Base-by-base conservation (phyloP, 768 basidiomycete species). In the Xerocomellus amylosporus region DNA sequence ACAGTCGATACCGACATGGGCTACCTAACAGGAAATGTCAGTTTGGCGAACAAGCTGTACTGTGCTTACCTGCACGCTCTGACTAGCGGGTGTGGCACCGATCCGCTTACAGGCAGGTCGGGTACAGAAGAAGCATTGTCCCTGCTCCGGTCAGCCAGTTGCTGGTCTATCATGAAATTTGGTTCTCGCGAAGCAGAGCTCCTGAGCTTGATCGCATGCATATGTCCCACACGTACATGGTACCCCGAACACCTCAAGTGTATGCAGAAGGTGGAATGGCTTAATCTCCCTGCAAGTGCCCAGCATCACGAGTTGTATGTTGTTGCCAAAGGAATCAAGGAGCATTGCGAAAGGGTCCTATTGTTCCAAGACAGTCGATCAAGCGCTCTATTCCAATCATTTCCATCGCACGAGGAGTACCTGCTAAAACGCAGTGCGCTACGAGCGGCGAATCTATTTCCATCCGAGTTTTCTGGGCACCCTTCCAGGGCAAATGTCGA, bases 111-210 rank as follows among this genome's bases (percentile, higher is more conserved):
- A 1, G 58, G 60, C 17, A 73, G 73, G 8, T 76, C 75, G 0
- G 80, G 80, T 4, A 73, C 74, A 1, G 73, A 77, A 37, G 71
- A 79, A 45, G 79, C 79, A 0, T 59, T 80, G 19, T 58, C 66
- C 43, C 61, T 74, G 38, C 63, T 82, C 26, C 55, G 54, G 12
- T 77, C 76, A 0, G 73, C 75, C 7, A 54, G 65, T 10, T 73
- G 65, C 34, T 64, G 56, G 31, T 79, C 80, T 0, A 78, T 81
- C 51, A 71, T 74, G 64, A 62, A 52, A 40, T 63, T 79, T 9
- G 55, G 54, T 19, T 1, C 37, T 9, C 58, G 61, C 4, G 73
- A 77, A n/a, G 44, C 62, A 3, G 53, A 61, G 15, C 62, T 77
- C 31, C 61, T 81, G 14, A 46, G 51, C 12, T 53, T 59, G 28